phyloP scores from a whole-genome alignment of 148 eudicot genomes.

The Cornus controversa region DNA sequence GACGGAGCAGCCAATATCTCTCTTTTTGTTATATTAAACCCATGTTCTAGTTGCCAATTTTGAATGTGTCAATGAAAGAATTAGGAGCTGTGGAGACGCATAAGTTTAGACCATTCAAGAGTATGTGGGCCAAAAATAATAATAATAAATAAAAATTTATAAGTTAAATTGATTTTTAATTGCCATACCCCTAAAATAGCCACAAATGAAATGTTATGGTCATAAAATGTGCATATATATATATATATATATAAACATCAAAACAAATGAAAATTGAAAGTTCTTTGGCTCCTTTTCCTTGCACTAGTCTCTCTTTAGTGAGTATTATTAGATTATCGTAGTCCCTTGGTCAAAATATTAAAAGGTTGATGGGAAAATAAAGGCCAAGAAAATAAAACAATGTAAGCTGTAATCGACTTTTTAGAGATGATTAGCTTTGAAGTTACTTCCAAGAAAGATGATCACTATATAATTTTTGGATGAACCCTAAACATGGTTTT shows the following conservation, averaged over 20 bases:
- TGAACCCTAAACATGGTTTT: background rate
- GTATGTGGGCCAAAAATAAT: too few species aligned
- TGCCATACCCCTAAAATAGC: too few species aligned
- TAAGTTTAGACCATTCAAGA: background rate
- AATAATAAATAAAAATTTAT: too few species aligned
- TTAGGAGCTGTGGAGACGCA: background rate
- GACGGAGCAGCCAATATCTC: too few species aligned
- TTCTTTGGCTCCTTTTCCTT: background rate
- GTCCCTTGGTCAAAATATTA: background rate
- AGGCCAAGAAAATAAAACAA: background rate
- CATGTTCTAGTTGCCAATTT: background rate
- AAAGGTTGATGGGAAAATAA: background rate
- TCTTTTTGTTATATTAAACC: background rate
- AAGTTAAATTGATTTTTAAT: too few species aligned
- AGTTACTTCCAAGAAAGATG: background rate
- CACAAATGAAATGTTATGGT: too few species aligned
- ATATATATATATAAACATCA: too few species aligned
- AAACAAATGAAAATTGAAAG: background rate
- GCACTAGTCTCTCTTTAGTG: background rate
- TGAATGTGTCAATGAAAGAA: background rate
- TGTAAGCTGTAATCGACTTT: conserved; percentile 4
- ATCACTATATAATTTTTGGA: background rate
- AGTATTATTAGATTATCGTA: background rate
- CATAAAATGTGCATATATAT: too few species aligned
- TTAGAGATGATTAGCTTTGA: background rate